phyloP scores from a whole-genome alignment of 2,329 filamentous ascomycete genomes.

The Cladobotryum mycophilum region DNA sequence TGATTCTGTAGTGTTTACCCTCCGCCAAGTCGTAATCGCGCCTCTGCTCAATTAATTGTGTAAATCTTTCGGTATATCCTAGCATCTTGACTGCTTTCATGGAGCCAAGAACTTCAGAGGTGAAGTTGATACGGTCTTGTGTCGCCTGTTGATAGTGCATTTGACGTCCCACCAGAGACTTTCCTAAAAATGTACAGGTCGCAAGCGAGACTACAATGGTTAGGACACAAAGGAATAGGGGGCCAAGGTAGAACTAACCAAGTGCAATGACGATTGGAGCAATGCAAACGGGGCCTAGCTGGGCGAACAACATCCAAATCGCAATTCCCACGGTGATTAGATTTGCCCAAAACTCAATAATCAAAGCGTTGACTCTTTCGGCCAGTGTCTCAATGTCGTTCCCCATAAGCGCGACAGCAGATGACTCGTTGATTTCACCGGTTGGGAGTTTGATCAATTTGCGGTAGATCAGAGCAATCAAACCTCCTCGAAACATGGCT shows the following conservation, averaged over 20 bases:
- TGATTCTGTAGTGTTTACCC: slow-evolving; percentile 20
- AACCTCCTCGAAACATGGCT: slow-evolving; percentile 24
- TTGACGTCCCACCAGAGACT: slow-evolving; percentile 22
- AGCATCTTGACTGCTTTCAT: slow-evolving; percentile 31
- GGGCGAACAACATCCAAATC: slow-evolving; percentile 24
- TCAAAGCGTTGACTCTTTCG: slow-evolving; percentile 20
- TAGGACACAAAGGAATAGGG: accelerated
- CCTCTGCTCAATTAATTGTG: slow-evolving; percentile 18
- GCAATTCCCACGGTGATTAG: slow-evolving; percentile 24
- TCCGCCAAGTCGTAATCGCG: slow-evolving; percentile 21
- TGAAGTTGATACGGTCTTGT: slow-evolving; percentile 28
- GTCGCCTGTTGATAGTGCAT: slow-evolving; percentile 27
- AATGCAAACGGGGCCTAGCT: slow-evolving; percentile 28
- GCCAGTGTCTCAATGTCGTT: slow-evolving; percentile 27
- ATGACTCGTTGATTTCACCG: slow-evolving; percentile 21
- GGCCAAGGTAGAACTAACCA: slow-evolving; percentile 16
- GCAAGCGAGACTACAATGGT: slow-evolving; percentile 17
- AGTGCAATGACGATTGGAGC: slow-evolving; percentile 26
- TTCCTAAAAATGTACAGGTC: slow-evolving; percentile 19
- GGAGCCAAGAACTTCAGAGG: slow-evolving; percentile 24
- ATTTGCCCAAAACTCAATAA: slow-evolving; percentile 28
- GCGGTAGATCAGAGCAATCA: slow-evolving; percentile 25
- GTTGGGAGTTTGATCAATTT: slow-evolving; percentile 24
- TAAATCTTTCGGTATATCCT: slow-evolving; percentile 23
- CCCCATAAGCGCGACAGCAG: slow-evolving; percentile 25